Conservation (phyloP, 2,329 filamentous ascomycete species). For the Sphaerostilbella broomeana region DNA sequence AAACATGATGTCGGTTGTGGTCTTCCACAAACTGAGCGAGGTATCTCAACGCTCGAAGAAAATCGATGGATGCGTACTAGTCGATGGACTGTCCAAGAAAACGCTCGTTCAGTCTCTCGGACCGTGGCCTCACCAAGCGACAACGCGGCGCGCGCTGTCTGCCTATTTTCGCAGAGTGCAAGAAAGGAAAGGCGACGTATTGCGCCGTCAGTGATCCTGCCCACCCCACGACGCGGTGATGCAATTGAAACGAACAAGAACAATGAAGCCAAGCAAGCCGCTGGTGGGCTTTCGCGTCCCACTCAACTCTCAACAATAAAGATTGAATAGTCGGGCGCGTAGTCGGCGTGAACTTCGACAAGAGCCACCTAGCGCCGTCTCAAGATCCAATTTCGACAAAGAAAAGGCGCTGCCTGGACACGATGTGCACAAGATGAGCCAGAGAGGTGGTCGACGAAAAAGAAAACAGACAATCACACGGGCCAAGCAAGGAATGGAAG, state of each 20-base stretch:
- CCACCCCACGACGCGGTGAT: conserved; percentile 10
- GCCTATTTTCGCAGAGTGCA: neutral
- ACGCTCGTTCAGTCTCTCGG: neutral
- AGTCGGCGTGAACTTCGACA: neutral
- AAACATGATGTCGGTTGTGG: conserved; percentile 24
- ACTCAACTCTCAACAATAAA: conserved; percentile 2
- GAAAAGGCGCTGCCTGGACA: conserved; percentile 6
- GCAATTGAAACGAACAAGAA: neutral
- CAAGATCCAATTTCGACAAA: conserved; percentile 7
- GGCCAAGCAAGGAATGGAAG: conserved; percentile 13
- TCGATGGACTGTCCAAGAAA: neutral
- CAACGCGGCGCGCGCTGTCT: conserved; percentile 4
- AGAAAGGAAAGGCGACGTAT: neutral
- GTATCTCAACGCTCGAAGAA: conserved; percentile 12
- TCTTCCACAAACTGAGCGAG: conserved; percentile 1
- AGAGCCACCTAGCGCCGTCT: conserved; percentile 7
- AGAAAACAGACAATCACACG: conserved; percentile 10
- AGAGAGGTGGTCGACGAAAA: conserved; percentile 7
- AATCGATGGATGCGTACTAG: conserved; percentile 8
- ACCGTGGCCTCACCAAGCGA: neutral
- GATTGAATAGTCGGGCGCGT: neutral
- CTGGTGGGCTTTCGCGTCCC: conserved; percentile 3
- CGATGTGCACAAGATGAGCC: conserved; percentile 2
- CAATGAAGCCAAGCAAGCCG: neutral
- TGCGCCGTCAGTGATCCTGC: conserved; percentile 6